Conservation (phyloP, 495 filamentous ascomycete genomes). For the Xylaria grammica region DNA sequence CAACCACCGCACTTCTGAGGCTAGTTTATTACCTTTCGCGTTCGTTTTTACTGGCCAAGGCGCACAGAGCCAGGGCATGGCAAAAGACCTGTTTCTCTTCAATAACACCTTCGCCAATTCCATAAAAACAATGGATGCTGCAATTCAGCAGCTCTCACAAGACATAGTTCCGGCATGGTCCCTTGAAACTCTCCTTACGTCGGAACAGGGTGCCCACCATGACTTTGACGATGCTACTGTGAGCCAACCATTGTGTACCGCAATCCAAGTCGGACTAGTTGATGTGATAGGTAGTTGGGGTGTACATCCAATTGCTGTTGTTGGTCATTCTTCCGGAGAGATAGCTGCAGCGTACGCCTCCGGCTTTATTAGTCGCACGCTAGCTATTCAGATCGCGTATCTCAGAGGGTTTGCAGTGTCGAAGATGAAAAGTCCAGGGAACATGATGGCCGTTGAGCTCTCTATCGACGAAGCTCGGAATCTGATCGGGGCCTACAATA, state of each 20-base stretch:
- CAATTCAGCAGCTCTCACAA: no score
- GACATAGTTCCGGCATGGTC: no score
- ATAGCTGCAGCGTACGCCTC: constrained; percentile 59
- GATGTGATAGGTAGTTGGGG: constrained; percentile 58
- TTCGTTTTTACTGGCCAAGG: not conserved
- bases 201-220: no score
- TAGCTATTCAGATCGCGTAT: constrained; percentile 57
- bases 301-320: constrained; percentile 51
- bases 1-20: no score
- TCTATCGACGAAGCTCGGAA: constrained; percentile 22
- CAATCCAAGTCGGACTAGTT: constrained; percentile 57
- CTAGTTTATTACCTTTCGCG: not conserved
- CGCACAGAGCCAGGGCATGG: not conserved
- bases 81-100: not conserved
- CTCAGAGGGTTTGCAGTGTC: constrained; percentile 43
- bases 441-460: constrained; percentile 57
- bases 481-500: constrained; percentile 21
- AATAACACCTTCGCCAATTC: no score
- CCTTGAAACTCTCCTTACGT: no score
- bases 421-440: constrained; percentile 26
- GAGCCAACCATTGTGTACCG: constrained; percentile 56
- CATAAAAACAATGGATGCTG: no score
- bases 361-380: constrained; percentile 42
- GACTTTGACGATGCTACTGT: no score
- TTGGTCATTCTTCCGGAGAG: constrained; percentile 69